phyloP scores from a whole-genome alignment of 345 rosid genomes.

The Microcos paniculata region DNA sequence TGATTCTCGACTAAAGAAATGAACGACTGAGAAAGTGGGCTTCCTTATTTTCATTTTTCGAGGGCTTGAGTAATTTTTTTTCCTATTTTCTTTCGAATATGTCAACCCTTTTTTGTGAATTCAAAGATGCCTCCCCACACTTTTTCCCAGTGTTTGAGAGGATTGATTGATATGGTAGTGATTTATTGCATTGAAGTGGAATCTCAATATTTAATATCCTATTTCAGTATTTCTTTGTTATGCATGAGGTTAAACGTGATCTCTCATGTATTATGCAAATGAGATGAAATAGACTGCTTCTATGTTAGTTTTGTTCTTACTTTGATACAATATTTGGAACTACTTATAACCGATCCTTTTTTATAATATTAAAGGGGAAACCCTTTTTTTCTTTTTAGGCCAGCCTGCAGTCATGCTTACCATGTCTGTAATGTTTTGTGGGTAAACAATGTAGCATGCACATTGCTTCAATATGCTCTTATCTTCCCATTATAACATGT shows the following conservation, averaged over 20 bases:
- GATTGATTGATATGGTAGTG: background rate
- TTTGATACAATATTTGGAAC: background rate
- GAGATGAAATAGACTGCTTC: background rate
- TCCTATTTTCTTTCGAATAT: background rate
- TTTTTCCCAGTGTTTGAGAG: background rate
- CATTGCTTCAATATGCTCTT: no score
- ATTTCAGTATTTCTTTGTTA: background rate
- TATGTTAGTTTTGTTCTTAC: background rate
- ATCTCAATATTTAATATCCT: background rate
- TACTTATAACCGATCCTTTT: no score
- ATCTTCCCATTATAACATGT: no score
- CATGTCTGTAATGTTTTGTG: background rate
- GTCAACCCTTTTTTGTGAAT: background rate
- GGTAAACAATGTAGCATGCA: background rate
- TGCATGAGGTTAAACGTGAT: background rate
- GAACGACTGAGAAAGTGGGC: background rate
- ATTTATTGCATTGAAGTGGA: background rate
- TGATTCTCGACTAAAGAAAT: background rate
- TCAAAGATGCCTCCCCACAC: background rate
- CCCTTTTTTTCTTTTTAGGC: background rate
- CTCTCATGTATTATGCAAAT: background rate
- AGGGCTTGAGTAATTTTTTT: background rate
- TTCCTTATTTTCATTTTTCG: background rate
- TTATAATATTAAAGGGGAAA: background rate
- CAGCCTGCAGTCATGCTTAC: background rate